Evolutionary conservation across 2,329 filamentous ascomycete species (phyloP).

Genomic region (Lachnellula arida): DNA sequence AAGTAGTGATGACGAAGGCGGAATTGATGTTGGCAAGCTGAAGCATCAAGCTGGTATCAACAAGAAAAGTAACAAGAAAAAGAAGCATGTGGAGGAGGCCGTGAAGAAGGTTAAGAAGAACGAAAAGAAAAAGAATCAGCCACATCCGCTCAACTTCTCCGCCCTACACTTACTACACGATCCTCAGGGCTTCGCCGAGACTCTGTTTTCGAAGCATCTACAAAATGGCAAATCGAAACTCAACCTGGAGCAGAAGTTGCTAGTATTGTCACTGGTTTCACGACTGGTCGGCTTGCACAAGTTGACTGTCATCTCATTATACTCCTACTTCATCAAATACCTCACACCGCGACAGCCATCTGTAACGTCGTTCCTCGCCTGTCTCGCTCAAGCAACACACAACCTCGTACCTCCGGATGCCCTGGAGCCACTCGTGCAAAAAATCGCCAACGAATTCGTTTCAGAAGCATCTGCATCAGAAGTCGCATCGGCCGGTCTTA

Average conservation of each 20-base stretch:
- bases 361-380: slow-evolving; percentile 91
- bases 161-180: slow-evolving; percentile 91
- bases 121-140: slow-evolving; percentile 82
- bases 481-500: slow-evolving; percentile 86
- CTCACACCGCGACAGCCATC: slow-evolving; percentile 82
- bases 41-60: slow-evolving; percentile 87
- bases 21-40: slow-evolving; percentile 73
- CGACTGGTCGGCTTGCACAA: slow-evolving; percentile 90
- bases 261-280: slow-evolving; percentile 87
- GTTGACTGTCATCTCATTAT: slow-evolving; percentile 81
- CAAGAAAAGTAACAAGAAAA: slow-evolving; percentile 91
- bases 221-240: slow-evolving; percentile 82
- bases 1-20: slow-evolving; percentile 78
- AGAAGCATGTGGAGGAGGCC: slow-evolving; percentile 73
- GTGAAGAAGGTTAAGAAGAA: slow-evolving; percentile 75
- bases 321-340: slow-evolving; percentile 94
- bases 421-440: slow-evolving; percentile 83
- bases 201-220: slow-evolving; percentile 84
- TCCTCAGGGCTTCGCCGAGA: slow-evolving; percentile 88
- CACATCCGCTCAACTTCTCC: slow-evolving; percentile 90
- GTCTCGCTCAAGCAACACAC: slow-evolving; percentile 86
- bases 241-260: slow-evolving; percentile 79
- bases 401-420: slow-evolving; percentile 88
- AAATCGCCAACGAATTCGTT: slow-evolving; percentile 98
- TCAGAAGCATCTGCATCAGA: slow-evolving; percentile 89